Base-by-base conservation (phyloP, 1,284 basidiomycete genomes). In the Boletus smithii region DNA sequence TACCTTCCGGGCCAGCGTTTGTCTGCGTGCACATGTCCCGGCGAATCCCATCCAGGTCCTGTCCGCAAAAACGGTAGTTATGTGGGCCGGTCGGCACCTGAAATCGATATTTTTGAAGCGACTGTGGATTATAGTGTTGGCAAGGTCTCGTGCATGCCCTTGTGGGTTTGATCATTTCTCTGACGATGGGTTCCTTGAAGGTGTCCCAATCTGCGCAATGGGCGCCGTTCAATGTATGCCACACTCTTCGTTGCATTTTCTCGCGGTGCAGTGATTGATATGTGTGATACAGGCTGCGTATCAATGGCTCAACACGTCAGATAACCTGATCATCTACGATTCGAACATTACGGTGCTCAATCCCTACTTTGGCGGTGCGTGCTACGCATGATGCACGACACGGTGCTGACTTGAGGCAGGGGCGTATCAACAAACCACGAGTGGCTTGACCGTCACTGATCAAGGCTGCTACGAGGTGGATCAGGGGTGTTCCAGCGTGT, bases 21-120 rank as follows among this genome's bases (percentile, higher is more conserved):
- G 2, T 91, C 86, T 53, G 70, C 74, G 0, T 94, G 91, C 59
- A 92, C 91, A 1, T 95, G 91, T 59, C 69, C 83, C 0, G 80
- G 80, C 18, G 83, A 89, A 51, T 85, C 85, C 1, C 92, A 95
- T 63, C 92, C 91, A 0, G 91, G 91, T 1, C 91, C 91, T 11
- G 67, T 75, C 33, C 72, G 73, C 30, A 44, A 67, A 0, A 76
- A 83, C 55, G 91, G 90, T 14, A 67, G 58, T 18, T 80, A 73
- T 53, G 79, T 83, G 2, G 88, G 88, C 9, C 79, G 92, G 26
- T 75, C 83, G 0, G 88, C 91, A 0, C 92, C 91, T 5, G 91
- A 95, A 69, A 92, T 95, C 14, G 63, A 65, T 42, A 55, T 68
- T 18, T 68, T 65, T 29, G 66, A 65, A 26, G 66, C 65, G 11